Evolutionary conservation across 345 rosid genomes (phyloP), one percentile per base, ranked within the genome.

Genomic region (Populus davidiana): DNA sequence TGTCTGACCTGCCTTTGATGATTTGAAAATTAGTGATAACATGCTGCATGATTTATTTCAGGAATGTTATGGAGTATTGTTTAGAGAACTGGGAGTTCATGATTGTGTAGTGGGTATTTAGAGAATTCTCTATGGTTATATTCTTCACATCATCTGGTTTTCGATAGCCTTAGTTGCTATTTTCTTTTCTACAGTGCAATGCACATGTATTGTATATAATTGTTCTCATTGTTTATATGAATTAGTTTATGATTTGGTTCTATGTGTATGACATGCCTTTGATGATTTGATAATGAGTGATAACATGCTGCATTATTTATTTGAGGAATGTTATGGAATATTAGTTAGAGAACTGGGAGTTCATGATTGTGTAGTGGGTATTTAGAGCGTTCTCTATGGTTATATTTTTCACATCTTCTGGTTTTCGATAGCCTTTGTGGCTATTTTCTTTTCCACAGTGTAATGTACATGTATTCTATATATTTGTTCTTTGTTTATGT

Each of bases 401-500:
- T 41, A 41, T 41, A 41, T 41, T 10, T 1, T 2, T 41, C 44
- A 41, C 0, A 10, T 2, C 13, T 9, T 41, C 44, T 41, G 13
- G 44, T 41, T 10, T 2, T 41, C 0, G 3, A 10, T 41, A 41
- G 44, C 13, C 27, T 9, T 47, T 0, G n/a, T 29, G 13, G 1
- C 23, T 38, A 39, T 56, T 18, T 76, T 25, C 39, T 36, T 16
- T 54, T 23, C 35, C 38, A 38, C 47, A 69, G 59, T 69, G 47
- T 14, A 69, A 41, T 77, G 80, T 77, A 70, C 44, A 77, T 75
- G 44, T 9, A n/a, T 35, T 77, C 49, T 61, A 21, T 77, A 63
- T 69, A 68, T 18, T 36, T 31, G 13, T 71, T 29, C 27, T 27
- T 27, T 23, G 38, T 29, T 39, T 41, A 41, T 41, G 44, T 41